Percentiles rank a stretch among this genome's conserved stretches.
phyloP scores from a whole-genome alignment of 192 early-diverging fungal species.

The Spinellus fusiger region DNA sequence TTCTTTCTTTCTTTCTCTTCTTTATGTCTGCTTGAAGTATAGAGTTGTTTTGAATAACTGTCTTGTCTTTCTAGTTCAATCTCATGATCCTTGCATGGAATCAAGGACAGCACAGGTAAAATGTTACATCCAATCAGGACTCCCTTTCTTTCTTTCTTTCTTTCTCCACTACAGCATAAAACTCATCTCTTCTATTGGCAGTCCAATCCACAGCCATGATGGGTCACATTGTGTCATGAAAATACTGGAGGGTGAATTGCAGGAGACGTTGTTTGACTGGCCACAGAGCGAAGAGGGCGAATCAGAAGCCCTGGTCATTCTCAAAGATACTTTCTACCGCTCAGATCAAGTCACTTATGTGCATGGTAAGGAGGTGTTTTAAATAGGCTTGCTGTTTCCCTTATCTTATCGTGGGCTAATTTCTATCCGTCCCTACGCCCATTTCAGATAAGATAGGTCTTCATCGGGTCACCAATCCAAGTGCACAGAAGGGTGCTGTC shows the following conservation, averaged over 20 bases:
- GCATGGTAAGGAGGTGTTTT: conserved; percentile 46
- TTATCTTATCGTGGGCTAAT: neutral
- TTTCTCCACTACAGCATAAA: conserved; percentile 3
- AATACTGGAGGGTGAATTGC: conserved; percentile 72
- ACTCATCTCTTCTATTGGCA: conserved; percentile 20
- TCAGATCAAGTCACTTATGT: conserved; percentile 79
- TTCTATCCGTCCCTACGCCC: conserved; percentile 2
- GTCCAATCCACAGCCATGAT: conserved; percentile 89
- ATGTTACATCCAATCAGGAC: neutral
- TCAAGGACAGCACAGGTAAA: conserved; percentile 53
- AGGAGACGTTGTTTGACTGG: conserved; percentile 75
- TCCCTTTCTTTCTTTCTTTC: neutral
- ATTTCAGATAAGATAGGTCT: conserved; percentile 71
- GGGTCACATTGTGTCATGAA: conserved; percentile 92
- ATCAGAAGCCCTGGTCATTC: conserved; percentile 30
- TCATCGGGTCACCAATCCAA: conserved; percentile 74
- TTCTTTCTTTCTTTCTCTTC: neutral
- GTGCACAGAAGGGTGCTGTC: conserved; percentile 48
- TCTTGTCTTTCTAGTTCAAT: conserved; percentile 55
- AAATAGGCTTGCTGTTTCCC: neutral
- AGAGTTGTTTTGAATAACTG: neutral
- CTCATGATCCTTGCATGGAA: conserved; percentile 88
- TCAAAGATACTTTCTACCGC: conserved; percentile 40
- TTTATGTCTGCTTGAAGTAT: neutral
- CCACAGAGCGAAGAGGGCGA: conserved; percentile 43